Evolutionary conservation across 164 flowering plant genomes (phyloP).

Genomic region (Akebia trifoliata): DNA sequence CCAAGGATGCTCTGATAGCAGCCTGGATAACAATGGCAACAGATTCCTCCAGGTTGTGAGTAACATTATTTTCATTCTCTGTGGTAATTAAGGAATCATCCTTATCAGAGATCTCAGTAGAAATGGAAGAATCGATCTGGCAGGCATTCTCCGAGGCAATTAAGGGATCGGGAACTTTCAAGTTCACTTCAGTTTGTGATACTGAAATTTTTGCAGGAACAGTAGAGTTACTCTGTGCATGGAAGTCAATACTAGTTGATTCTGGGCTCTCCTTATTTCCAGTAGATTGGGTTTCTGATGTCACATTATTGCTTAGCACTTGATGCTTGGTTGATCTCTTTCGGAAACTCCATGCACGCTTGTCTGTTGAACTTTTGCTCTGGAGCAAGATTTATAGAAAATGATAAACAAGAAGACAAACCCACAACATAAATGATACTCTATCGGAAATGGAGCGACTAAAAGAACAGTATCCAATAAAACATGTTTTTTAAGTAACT

Average conservation of each 20-base stretch:
- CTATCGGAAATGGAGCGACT: not conserved
- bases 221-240: conserved; percentile 25
- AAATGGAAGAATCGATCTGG: conserved; percentile 3
- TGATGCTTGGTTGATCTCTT: conserved; percentile 80
- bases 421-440: not conserved
- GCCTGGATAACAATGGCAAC: conserved; percentile 57
- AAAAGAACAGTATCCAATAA: not conserved
- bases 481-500: not conserved
- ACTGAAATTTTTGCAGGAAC: conserved; percentile 44
- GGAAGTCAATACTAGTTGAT: conserved; percentile 26
- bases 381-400: conserved; percentile 20
- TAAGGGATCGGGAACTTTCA: conserved; percentile 27
- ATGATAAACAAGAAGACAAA: conserved; percentile 2
- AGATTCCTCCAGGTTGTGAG: conserved; percentile 42
- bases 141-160: conserved; percentile 12
- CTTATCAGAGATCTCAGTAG: conserved; percentile 17
- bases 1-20: conserved; percentile 70
- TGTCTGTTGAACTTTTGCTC: conserved; percentile 60
- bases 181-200: conserved; percentile 16
- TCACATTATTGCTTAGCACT: conserved; percentile 65
- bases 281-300: conserved; percentile 43
- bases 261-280: conserved; percentile 48
- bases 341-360: conserved; percentile 88
- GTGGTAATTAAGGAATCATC: conserved; percentile 12
- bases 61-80: conserved; percentile 23